Base-by-base conservation (phyloP, 495 filamentous ascomycete genomes). In the Xylaria intraflava region DNA sequence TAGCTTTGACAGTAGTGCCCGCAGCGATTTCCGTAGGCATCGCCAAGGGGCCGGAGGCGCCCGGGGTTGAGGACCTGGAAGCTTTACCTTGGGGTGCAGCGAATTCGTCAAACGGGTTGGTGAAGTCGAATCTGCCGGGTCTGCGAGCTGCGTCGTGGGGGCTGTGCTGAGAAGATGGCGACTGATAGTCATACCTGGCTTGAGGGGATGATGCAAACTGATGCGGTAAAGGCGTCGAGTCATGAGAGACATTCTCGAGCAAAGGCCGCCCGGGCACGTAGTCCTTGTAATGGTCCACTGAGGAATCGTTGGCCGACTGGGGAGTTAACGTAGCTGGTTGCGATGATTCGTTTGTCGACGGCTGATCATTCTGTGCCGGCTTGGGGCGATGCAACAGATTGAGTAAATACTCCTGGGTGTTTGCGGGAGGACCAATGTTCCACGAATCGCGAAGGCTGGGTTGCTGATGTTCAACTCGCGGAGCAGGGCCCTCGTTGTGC, bases 381-480 rank as follows among this genome's bases (percentile, higher is more conserved):
- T 83, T 81, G 41, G 74, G 79, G 36, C 72, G 71, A 49, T 77
- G 74, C 19, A 82, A 63, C 14, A 82, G 61, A 47, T 76, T 72
- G 35, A 82, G 69, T 20, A 82, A 69, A 41, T 78, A 79, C 29
- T 72, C 68, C 53, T 79, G 76, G 10, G 77, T 78, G 57, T 76
- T 56, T 1, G 75, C 62, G 39, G 77, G 73, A 16, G 76, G 64
- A 4, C 64, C 60, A 3, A 67, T 54, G 52, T 69, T 77, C 72
- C 72, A 75, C 0, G 60, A 48, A 14, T 61, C 43, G 31, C 65
- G 56, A 11, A 57, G n/a, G 10, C 60, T 51, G 1, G 60, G 62
- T 56, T 72, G 68, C 45, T 61, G 48, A 30, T 52, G 41, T 50
- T 74, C 72, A n/a, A 51, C 31, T 52, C 61, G 60, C 22, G 59